Conservation (phyloP, 441 rosid species). For the Metrosideros polymorpha region DNA sequence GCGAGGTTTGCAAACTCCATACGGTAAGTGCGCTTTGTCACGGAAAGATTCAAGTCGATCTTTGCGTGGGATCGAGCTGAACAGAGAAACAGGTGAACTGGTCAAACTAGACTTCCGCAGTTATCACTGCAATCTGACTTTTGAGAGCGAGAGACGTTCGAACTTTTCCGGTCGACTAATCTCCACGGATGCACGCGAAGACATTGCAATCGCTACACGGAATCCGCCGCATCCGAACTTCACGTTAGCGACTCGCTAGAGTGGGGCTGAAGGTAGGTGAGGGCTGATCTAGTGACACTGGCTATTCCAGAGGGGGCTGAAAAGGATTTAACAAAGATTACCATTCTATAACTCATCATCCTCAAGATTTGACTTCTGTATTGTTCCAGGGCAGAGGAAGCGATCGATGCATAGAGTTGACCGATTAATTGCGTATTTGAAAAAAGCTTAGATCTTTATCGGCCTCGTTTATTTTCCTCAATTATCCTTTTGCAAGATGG, state of each 20-base stretch:
- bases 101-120: background rate
- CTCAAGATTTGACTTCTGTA: background rate
- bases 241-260: background rate
- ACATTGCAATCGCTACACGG: background rate
- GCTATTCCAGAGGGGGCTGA: background rate
- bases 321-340: background rate
- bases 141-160: fast-evolving
- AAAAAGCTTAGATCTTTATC: background rate
- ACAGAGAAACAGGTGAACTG: background rate
- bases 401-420: background rate
- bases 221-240: background rate
- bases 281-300: background rate
- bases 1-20: background rate
- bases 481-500: too few relatives aligned
- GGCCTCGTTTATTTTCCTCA: too few relatives aligned
- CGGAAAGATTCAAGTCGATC: background rate
- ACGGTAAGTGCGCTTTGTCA: background rate
- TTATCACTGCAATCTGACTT: background rate
- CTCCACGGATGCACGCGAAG: background rate
- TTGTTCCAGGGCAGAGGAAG: background rate
- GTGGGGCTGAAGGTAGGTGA: background rate
- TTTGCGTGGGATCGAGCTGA: background rate
- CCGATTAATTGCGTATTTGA: background rate
- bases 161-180: background rate
- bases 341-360: background rate